Percentiles rank a stretch among this genome's conserved stretches.
These are phyloP conservation scores for Tulasnella sp. DNA, from an alignment of 768 basidiomycete species.

Conservation along the genomic window DNA sequence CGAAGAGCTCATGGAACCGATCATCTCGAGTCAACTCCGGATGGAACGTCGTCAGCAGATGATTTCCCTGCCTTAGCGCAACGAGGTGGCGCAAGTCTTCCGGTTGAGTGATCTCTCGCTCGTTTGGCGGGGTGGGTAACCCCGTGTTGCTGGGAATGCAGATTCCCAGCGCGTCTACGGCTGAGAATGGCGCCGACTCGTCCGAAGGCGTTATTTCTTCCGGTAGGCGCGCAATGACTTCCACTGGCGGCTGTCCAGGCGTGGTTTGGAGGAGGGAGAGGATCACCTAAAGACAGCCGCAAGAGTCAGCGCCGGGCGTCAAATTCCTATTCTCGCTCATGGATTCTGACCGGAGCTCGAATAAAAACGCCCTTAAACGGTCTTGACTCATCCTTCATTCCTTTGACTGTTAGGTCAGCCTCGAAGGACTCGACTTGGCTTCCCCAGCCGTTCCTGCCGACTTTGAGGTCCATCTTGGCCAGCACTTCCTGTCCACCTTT, in stretches of 20 bases:
- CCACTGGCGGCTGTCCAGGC: slow-evolving; percentile 41
- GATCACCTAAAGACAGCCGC: slow-evolving; percentile 41
- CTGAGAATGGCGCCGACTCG: background rate
- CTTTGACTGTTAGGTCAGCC: slow-evolving; percentile 52
- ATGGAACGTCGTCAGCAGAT: slow-evolving; percentile 86
- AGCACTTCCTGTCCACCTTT: slow-evolving; percentile 81
- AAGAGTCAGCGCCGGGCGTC: background rate
- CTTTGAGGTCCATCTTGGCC: slow-evolving; percentile 65
- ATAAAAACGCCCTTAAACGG: slow-evolving; percentile 86
- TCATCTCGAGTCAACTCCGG: slow-evolving; percentile 82
- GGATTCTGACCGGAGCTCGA: slow-evolving; percentile 64
- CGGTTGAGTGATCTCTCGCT: slow-evolving; percentile 24
- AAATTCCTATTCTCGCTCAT: background rate
- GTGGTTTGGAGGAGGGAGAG: slow-evolving; percentile 37
- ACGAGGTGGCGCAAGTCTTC: slow-evolving; percentile 60
- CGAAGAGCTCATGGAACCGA: slow-evolving; percentile 87
- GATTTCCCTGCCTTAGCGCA: slow-evolving; percentile 71
- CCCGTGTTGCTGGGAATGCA: slow-evolving; percentile 20
- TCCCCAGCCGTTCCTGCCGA: slow-evolving; percentile 90
- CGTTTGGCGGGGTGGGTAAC: slow-evolving; percentile 33
- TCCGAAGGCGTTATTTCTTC: slow-evolving; percentile 17
- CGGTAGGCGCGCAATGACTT: slow-evolving; percentile 62
- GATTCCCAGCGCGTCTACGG: slow-evolving; percentile 32
- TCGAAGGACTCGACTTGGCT: slow-evolving; percentile 93
- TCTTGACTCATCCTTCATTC: slow-evolving; percentile 43